Evolutionary conservation across 257 asterid species (phyloP).

Genomic region (Scutellaria baicalensis): DNA sequence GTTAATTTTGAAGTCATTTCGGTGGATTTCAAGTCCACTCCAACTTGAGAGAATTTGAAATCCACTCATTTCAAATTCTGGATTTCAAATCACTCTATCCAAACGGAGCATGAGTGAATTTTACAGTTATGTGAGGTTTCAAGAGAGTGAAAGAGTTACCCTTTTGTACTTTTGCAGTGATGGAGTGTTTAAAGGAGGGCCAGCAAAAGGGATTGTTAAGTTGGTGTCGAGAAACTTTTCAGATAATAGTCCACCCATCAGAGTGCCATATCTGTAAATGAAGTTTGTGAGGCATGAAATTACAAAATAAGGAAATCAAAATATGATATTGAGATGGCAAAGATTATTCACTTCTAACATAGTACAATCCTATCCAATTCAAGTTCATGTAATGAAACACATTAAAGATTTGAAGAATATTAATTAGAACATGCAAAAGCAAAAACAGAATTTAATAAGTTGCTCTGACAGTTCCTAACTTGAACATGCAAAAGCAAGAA

Average conservation of each 20-base stretch:
- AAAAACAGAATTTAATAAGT: background rate
- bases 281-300: slow-evolving; percentile 11
- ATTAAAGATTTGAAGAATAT: background rate
- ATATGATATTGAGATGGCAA: background rate
- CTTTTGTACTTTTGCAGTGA: slow-evolving; percentile 97
- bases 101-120: too few species aligned
- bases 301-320: background rate
- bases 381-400: background rate
- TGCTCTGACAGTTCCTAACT: background rate
- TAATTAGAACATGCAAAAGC: background rate
- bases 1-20: too few species aligned
- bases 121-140: background rate
- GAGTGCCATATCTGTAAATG: slow-evolving; percentile 81
- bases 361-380: background rate
- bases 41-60: too few species aligned
- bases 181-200: slow-evolving; percentile 85
- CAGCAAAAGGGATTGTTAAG: slow-evolving; percentile 82
- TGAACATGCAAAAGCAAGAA: background rate
- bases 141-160: slow-evolving; percentile 24
- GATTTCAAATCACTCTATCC: too few species aligned
- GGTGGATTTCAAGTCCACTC: too few species aligned
- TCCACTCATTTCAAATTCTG: too few species aligned
- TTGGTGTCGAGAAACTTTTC: slow-evolving; percentile 93
- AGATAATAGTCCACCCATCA: slow-evolving; percentile 94
- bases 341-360: background rate